These are phyloP conservation scores for Ustilago shanxiensis DNA, from an alignment of 1,284 basidiomycete species.

Conservation along the genomic window DNA sequence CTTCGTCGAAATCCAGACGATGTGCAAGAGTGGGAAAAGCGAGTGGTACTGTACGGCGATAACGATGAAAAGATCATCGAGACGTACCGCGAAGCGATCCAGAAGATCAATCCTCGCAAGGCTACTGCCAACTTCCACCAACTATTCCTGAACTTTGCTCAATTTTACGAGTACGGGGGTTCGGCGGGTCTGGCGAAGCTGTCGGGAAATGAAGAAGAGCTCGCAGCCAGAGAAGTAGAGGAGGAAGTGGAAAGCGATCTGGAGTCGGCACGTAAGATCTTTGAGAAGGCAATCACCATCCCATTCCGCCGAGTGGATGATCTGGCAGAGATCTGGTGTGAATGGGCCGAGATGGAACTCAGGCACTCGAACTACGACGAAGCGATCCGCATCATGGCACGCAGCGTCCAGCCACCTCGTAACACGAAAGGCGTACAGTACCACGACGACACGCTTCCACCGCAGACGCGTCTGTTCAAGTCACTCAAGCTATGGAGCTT, in stretches of 20 bases:
- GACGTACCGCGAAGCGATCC: slow-evolving; percentile 89
- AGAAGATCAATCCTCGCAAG: slow-evolving; percentile 88
- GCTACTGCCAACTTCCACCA: slow-evolving; percentile 91
- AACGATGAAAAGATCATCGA: slow-evolving; percentile 94
- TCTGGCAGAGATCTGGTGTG: slow-evolving; percentile 97
- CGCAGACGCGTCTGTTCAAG: slow-evolving; percentile 93
- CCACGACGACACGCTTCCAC: slow-evolving; percentile 91
- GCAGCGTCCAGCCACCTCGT: slow-evolving; percentile 85
- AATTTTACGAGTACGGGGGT: slow-evolving; percentile 97
- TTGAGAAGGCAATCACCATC: slow-evolving; percentile 90
- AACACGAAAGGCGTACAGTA: slow-evolving; percentile 87
- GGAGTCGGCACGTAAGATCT: slow-evolving; percentile 86
- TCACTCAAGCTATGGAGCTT: slow-evolving; percentile 99
- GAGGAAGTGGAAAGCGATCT: slow-evolving; percentile 81
- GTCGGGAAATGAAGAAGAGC: slow-evolving; percentile 74
- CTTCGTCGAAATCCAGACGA: slow-evolving; percentile 95
- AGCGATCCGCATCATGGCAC: slow-evolving; percentile 91
- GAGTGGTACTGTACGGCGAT: slow-evolving; percentile 91
- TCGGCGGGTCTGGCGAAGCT: slow-evolving; percentile 42
- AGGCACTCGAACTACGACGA: slow-evolving; percentile 97
- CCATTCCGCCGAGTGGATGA: slow-evolving; percentile 97
- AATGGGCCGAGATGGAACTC: slow-evolving; percentile 98
- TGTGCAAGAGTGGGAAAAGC: slow-evolving; percentile 99
- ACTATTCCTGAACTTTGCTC: slow-evolving; percentile 94
- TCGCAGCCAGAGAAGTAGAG: slow-evolving; percentile 74